Base-by-base conservation (phyloP, 768 basidiomycete species). In the Gloeopeniophorella convolvens region DNA sequence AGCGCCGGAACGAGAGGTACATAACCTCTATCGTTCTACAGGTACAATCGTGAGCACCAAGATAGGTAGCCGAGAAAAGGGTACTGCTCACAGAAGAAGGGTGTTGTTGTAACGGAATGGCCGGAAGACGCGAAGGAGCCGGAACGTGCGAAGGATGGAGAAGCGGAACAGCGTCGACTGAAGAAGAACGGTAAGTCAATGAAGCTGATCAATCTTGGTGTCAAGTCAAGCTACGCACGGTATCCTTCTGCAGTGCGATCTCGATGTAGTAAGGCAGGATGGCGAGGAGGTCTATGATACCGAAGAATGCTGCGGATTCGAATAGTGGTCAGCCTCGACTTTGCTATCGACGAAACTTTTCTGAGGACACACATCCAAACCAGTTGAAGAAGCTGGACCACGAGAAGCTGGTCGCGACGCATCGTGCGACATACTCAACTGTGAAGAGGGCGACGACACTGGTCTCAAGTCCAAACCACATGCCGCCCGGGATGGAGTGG, bases 201-300 rank as follows among this genome's bases (percentile, higher is more conserved):
- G 34, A 42, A 41, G 47, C 48, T 35, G 5, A 45, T 30, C 26
- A 23, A 3, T n/a, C 4, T 23, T 26, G 33, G 37, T 32, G 37
- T 23, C n/a, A 47, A 37, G 32, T 43, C 24, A 57, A 52, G 33
- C 36, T 23, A 68, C 79, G 37, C 57, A 89, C 89, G 1, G 90
- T 93, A 65, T 96, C 92, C 69, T 91, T 86, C 31, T 78, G 81
- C 10, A 93, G 62, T 24, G 87, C 67, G 43, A 94, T 73, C 68
- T 94, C 92, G 45, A 95, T 79, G 64, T 91, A 94, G 62, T 92
- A 94, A 2, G 92, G 92, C 20, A 88, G 60, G 40, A 95, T 91
- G 3, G 90, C 85, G 48, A 94, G 73, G 13, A 91, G 66, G 61
- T 95, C 92, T 63, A 91, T 79, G 20, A 94, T 76, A 4, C 88